A percentile compares a stretch with the other conserved stretches of the same genome.
Evolutionary conservation across 2,329 filamentous ascomycete genomes (phyloP).

Genomic region (Ascochyta lentis): DNA sequence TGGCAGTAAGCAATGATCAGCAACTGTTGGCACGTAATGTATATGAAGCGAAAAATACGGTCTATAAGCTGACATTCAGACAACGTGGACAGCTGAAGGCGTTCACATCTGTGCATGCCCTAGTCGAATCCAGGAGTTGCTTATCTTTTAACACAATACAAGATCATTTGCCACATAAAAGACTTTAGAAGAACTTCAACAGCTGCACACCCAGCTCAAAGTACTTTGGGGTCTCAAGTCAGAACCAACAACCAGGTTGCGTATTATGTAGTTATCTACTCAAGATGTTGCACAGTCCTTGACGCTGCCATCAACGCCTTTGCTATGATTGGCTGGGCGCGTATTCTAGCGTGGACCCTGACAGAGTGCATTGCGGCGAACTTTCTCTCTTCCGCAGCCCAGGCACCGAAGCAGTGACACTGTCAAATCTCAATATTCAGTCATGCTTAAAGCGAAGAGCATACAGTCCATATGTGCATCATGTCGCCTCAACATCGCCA

Average conservation of each 20-base stretch:
- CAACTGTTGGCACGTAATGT: not conserved
- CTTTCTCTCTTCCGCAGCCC: conserved; percentile 30
- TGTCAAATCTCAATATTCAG: conserved; percentile 17
- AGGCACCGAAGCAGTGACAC: conserved; percentile 3
- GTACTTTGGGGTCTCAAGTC: no score
- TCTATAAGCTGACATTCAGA: no score
- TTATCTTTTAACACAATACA: no score
- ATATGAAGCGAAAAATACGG: no score
- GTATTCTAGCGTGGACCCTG: conserved; percentile 29
- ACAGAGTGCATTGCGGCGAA: conserved; percentile 34
- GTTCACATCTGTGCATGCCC: no score
- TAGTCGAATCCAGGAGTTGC: no score
- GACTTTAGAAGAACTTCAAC: no score
- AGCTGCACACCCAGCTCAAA: no score
- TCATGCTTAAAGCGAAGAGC: conserved; percentile 41
- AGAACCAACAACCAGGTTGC: not conserved
- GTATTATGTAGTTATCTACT: not conserved
- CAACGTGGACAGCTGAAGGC: no score
- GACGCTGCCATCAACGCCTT: not conserved
- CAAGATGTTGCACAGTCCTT: not conserved
- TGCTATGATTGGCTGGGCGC: conserved; percentile 30
- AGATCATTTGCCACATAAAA: no score
- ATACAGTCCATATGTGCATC: conserved; percentile 41
- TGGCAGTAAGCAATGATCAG: conserved; percentile 9
- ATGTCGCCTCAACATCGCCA: conserved; percentile 41